Evolutionary conservation across 208 protist genomes (phyloP), one percentile per base, ranked within the genome.

Genomic region (Leishmania arabica): DNA sequence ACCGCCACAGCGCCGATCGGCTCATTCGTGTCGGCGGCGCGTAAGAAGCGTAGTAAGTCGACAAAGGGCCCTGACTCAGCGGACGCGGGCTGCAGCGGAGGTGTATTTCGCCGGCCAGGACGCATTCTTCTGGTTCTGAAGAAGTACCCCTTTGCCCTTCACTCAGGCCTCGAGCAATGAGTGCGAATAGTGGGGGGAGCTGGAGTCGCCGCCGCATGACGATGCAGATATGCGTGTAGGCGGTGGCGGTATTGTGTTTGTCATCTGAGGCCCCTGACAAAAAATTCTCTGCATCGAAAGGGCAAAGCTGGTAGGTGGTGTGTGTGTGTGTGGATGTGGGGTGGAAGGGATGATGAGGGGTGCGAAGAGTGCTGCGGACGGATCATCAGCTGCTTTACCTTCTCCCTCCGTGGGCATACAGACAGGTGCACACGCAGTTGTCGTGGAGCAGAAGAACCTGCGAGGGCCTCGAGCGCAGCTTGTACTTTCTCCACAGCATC

Each of bases 121-220:
- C 78, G 77, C 19, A 84, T 96, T 45, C 77, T 87, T 21, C 84
- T 96, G 0, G 81, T 75, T 19, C 66, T 96, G 40, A 94, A 93
- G 71, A 96, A 96, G 80, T 92, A 87, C 71, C 91, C 92, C 1
- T 87, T 91, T 37, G 92, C 92, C 0, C 60, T 87, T 11, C 85
- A 92, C 69, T 90, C 85, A 37, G 77, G 81, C 21, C 82, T 96
- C 7, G 79, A 91, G 68, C 92, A 95, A 65, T 95, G 54, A 73
- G 34, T 42, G 31, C 47, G 11, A 56, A 37, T 0, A 2, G 37
- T n/a, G 37, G 21, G 42, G 68, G 17, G 64, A 15, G 27, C 19
- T 17, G 34, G 64, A n/a, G 34, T 49, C 24, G 56, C 56, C 27
- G 24, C 56, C 17, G 56, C 7, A 31, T 47, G 49, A 34, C 37